Conservation (phyloP, 2,329 filamentous ascomycete species). For the Aspergillus piperis region DNA sequence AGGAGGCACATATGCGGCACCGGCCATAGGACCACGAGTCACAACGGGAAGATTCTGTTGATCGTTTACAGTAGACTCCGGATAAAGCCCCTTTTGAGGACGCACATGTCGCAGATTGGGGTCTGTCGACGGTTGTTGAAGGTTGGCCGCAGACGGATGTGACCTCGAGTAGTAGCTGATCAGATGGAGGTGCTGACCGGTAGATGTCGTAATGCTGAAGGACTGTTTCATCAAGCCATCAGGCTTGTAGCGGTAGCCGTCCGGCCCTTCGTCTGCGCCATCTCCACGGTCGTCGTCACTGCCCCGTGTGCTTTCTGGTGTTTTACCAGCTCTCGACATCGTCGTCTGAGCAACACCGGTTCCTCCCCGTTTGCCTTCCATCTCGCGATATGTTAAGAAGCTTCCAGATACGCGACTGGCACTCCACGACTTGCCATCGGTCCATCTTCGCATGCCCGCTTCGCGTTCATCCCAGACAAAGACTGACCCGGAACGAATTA, state of each 20-base stretch:
- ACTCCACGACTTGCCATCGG: conserved; percentile 98
- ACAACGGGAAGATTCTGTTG: conserved; percentile 76
- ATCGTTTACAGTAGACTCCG: conserved; percentile 90
- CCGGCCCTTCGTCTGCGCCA: conserved; percentile 70
- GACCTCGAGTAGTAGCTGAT: conserved; percentile 95
- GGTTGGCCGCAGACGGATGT: conserved; percentile 68
- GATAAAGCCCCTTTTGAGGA: conserved; percentile 93
- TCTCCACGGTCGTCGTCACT: conserved; percentile 80
- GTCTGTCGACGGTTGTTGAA: conserved; percentile 81
- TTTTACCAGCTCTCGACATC: conserved; percentile 67
- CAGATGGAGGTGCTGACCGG: conserved; percentile 87
- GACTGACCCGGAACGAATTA: conserved; percentile 93
- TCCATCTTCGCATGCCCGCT: conserved; percentile 97
- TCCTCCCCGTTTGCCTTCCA: conserved; percentile 96
- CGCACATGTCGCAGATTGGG: conserved; percentile 76
- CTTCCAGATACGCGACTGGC: conserved; percentile 95
- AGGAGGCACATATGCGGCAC: conserved; percentile 55
- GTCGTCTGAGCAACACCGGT: conserved; percentile 62
- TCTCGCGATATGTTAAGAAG: conserved; percentile 95
- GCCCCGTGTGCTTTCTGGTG: conserved; percentile 76
- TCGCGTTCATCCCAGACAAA: conserved; percentile 99
- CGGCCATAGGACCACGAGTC: conserved; percentile 70
- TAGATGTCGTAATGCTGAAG: conserved; percentile 95
- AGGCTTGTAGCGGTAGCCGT: conserved; percentile 91
- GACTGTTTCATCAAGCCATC: conserved; percentile 99